Evolutionary conservation across 2,329 filamentous ascomycete species (phyloP).

Genomic region (Canariomyces notabilis): DNA sequence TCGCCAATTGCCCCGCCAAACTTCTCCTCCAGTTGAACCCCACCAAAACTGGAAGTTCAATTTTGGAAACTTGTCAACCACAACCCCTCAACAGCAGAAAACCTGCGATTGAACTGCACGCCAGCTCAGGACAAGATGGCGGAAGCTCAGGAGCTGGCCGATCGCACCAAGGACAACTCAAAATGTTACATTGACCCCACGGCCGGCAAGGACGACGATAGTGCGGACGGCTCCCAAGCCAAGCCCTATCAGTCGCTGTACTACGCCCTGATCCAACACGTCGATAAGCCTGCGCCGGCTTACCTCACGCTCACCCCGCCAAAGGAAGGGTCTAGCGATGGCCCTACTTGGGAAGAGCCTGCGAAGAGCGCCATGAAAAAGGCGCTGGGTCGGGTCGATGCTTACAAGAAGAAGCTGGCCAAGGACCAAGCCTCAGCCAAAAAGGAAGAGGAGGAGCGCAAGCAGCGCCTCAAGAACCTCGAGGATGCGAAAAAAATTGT

Average conservation of each 20-base stretch:
- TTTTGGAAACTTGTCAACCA: background rate
- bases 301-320: constrained; percentile 65
- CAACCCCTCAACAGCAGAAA: constrained; percentile 6
- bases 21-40: constrained; percentile 12
- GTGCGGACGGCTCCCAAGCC: constrained; percentile 62
- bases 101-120: constrained; percentile 23
- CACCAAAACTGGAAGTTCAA: too few relatives aligned
- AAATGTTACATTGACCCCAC: constrained; percentile 77
- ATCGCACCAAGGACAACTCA: constrained; percentile 43
- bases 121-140: constrained; percentile 33
- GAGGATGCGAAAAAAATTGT: constrained; percentile 79
- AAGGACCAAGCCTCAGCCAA: constrained; percentile 71
- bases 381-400: constrained; percentile 66
- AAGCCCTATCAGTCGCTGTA: constrained; percentile 78
- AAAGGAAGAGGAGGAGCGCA: constrained; percentile 66
- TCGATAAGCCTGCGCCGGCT: constrained; percentile 50
- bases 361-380: constrained; percentile 85
- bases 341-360: constrained; percentile 71
- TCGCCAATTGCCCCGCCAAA: constrained; percentile 19
- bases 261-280: constrained; percentile 69
- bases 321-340: constrained; percentile 58
- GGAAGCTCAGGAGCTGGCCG: constrained; percentile 45
- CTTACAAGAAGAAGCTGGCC: constrained; percentile 76
- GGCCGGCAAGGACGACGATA: constrained; percentile 64
- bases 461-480: constrained; percentile 62